Evolutionary conservation across 352 stramenopile genomes (phyloP).

Genomic region (Phytopythium ostracodes): DNA sequence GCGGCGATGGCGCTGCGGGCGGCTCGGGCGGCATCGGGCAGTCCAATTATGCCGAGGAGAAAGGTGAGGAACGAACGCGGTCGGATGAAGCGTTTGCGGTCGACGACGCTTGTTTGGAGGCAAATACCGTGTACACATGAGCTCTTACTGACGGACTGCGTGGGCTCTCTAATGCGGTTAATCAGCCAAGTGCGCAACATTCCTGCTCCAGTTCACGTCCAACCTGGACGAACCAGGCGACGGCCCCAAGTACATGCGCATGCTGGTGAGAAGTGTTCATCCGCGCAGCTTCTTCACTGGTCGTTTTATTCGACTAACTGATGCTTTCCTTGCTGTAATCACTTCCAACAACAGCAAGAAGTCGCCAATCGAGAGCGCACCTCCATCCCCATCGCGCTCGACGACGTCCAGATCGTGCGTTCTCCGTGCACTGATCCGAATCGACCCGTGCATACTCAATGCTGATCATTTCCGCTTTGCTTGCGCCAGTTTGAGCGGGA

Average conservation of each 20-base stretch:
- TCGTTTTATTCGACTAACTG: no score
- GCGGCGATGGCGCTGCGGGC: background rate
- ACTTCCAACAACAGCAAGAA: conserved; percentile 56
- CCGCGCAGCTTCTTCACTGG: background rate
- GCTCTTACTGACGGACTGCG: background rate
- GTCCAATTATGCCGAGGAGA: conserved; percentile 49
- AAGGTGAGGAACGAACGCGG: no score
- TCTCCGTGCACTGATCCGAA: background rate
- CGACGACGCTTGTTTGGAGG: background rate
- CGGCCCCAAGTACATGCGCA: conserved; percentile 72
- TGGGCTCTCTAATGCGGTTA: background rate
- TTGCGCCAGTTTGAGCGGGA: conserved; percentile 55
- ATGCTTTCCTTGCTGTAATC: background rate
- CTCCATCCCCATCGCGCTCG: conserved; percentile 71
- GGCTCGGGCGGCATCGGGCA: conserved; percentile 11
- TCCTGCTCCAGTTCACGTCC: conserved; percentile 71
- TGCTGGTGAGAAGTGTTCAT: conserved; percentile 44
- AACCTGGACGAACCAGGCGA: conserved; percentile 60
- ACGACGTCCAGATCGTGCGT: conserved; percentile 78
- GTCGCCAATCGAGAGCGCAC: conserved; percentile 83
- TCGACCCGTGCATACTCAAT: background rate
- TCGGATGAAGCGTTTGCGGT: background rate
- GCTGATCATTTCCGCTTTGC: background rate
- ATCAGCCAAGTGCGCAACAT: conserved; percentile 70
- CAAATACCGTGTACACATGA: no score